These are phyloP conservation scores for Ganoderma meredithae DNA, from an alignment of 1,284 basidiomycete species.

Conservation along the genomic window DNA sequence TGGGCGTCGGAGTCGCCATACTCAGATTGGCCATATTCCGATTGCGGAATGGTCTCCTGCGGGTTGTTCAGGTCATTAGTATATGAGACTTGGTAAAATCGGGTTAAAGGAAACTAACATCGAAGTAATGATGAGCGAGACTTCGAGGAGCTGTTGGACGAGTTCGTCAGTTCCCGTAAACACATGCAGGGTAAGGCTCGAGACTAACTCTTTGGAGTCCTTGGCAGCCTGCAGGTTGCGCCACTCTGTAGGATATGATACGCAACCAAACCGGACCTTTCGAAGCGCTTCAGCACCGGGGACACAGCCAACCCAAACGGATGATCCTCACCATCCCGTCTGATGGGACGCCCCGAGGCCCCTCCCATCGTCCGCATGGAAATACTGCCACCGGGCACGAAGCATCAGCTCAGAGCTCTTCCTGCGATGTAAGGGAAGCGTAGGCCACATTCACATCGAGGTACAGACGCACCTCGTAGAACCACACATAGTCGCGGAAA, in stretches of 20 bases:
- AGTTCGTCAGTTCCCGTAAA: neutral
- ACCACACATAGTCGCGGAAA: conserved; percentile 96
- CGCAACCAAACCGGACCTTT: conserved; percentile 89
- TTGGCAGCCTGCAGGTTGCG: conserved; percentile 83
- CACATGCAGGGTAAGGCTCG: too few species aligned
- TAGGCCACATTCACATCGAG: neutral
- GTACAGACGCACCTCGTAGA: conserved; percentile 79
- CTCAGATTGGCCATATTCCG: conserved; percentile 66
- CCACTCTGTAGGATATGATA: conserved; percentile 92
- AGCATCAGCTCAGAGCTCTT: neutral
- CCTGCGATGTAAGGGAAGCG: neutral
- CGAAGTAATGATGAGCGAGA: conserved; percentile 93
- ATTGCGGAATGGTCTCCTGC: conserved; percentile 3
- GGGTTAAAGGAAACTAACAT: conserved; percentile 56
- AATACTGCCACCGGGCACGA: conserved; percentile 65
- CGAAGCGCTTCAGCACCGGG: conserved; percentile 13
- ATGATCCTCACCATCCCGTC: conserved; percentile 82
- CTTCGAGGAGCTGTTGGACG: conserved; percentile 79
- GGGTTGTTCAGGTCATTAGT: conserved; percentile 15
- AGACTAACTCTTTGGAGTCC: conserved; percentile 84
- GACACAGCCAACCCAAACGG: conserved; percentile 7
- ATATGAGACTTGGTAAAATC: neutral
- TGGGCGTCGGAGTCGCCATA: conserved; percentile 67
- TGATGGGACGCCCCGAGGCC: conserved; percentile 97
- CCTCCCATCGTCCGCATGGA: conserved; percentile 92